phyloP scores from a whole-genome alignment of 2,329 filamentous ascomycete genomes.

The Penicillium nordicum region DNA sequence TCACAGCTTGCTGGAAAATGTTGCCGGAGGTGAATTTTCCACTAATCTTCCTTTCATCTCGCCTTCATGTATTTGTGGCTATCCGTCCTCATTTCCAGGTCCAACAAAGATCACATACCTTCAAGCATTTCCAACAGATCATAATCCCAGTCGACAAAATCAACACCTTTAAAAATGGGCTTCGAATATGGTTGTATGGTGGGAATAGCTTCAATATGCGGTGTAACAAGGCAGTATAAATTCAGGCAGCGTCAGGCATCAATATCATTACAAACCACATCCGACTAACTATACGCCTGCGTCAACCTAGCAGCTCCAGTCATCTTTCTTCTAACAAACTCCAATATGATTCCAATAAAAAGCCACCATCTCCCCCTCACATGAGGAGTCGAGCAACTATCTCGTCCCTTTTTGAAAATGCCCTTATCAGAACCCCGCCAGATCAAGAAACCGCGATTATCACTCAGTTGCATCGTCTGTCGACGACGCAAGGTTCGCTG shows the following conservation, averaged over 20 bases:
- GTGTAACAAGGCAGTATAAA: too few species aligned
- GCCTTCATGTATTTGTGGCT: background rate
- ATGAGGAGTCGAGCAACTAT: background rate
- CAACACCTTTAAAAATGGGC: too few species aligned
- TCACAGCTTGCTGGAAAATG: background rate
- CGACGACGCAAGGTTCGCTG: conserved; percentile 17
- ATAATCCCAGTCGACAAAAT: too few species aligned
- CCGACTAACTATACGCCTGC: too few species aligned
- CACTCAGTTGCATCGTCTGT: conserved; percentile 14
- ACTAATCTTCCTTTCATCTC: background rate
- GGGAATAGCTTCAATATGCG: too few species aligned
- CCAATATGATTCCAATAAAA: background rate
- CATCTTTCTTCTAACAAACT: background rate
- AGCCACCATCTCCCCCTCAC: background rate
- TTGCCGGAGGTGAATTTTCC: too few species aligned
- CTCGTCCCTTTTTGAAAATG: background rate
- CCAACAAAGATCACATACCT: too few species aligned
- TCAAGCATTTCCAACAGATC: too few species aligned
- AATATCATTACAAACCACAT: too few species aligned
- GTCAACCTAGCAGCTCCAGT: background rate
- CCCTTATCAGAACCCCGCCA: background rate
- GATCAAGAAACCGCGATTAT: conserved; percentile 11
- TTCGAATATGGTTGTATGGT: too few species aligned
- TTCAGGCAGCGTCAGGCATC: too few species aligned
- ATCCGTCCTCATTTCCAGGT: background rate